Base-by-base conservation (phyloP, 768 basidiomycete species). In the Mycena latifolia region DNA sequence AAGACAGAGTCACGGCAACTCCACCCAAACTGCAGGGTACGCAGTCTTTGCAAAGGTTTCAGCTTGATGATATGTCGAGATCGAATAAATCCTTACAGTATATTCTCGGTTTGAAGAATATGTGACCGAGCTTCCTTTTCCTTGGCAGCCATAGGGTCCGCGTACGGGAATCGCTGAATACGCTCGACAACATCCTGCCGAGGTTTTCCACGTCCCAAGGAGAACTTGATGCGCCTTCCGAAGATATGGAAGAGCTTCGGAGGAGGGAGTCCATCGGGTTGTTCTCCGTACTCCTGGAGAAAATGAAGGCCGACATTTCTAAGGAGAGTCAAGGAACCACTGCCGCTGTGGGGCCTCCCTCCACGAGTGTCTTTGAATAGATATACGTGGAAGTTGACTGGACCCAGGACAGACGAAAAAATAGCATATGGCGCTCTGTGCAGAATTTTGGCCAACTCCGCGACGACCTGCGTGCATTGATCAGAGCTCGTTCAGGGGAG, bases 21-120 rank as follows among this genome's bases (percentile, higher is more conserved):
- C 88, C 88, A 88, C 17, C 87, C 86, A 67, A 89, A 89, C 68
- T 89, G 88, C 28, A 91, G 66, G 5, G 75, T 71, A 5, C 64
- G 65, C 53, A 89, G 70, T 9, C 69, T 70, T 29, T 3, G 20
- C 2, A 1, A 20, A 24, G 7, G 24, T 3, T 48, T 55, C 7
- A 31, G 46, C 22, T 29, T 18, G 53, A 39, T 39, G 25, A 27
- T 35, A 50, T 22, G 20, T 2, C 51, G 18, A 5, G 8, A 10
- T 29, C 14, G 12, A 24, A 2, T 1, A 22, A n/a, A 48, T 39
- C 28, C 61, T 66, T 35, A 70, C 65, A 5, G 1, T 27, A 66
- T 45, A 27, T 35, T 59, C 20, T 69, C 66, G 4, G 66, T 37
- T n/a, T 72, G 67, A 11, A 86, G 76, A 25, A 78, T 66, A n/a